These are phyloP conservation scores for Pythium guiyangense DNA, from an alignment of 352 stramenopile genomes.

Conservation along the genomic window DNA sequence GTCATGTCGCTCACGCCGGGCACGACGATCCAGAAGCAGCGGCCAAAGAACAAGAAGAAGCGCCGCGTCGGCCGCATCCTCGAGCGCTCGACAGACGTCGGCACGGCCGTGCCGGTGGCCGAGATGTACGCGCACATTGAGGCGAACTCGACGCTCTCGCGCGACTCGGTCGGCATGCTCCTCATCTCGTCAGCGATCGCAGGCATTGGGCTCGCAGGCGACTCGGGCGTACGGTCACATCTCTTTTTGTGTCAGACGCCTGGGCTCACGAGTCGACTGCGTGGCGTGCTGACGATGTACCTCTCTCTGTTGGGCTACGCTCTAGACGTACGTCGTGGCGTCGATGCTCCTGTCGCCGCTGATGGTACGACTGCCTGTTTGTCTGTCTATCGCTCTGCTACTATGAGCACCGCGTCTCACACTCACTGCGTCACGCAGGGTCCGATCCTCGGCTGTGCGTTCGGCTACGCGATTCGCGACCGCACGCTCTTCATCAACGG, in stretches of 20 bases:
- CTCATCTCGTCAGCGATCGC: conserved; percentile 83
- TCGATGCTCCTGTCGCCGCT: conserved; percentile 86
- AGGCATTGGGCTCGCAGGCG: conserved; percentile 71
- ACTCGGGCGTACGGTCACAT: conserved; percentile 42
- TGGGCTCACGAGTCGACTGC: too few species aligned
- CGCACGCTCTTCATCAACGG: conserved; percentile 82
- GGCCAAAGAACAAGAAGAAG: conserved; percentile 43
- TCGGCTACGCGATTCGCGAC: conserved; percentile 75
- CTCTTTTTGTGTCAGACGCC: too few species aligned
- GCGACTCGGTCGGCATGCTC: conserved; percentile 82
- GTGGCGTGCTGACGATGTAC: not conserved
- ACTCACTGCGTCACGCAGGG: conserved; percentile 23
- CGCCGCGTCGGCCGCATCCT: conserved; percentile 63
- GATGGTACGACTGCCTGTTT: conserved; percentile 44
- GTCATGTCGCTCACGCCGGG: conserved; percentile 86
- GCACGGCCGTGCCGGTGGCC: conserved; percentile 76
- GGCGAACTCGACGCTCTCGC: conserved; percentile 71
- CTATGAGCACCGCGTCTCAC: not conserved
- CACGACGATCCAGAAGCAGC: conserved; percentile 67
- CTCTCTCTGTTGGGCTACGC: not conserved
- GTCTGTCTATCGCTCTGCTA: not conserved
- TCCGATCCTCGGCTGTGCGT: conserved; percentile 79
- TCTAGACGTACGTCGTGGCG: conserved; percentile 77
- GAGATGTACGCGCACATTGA: conserved; percentile 88
- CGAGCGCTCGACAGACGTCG: conserved; percentile 73